A percentile compares a stretch with the other conserved stretches of the same genome.
Evolutionary conservation across 1,139 yeast genomes (phyloP).

Genomic region (Nakaseomyces kungkrabaensis): DNA sequence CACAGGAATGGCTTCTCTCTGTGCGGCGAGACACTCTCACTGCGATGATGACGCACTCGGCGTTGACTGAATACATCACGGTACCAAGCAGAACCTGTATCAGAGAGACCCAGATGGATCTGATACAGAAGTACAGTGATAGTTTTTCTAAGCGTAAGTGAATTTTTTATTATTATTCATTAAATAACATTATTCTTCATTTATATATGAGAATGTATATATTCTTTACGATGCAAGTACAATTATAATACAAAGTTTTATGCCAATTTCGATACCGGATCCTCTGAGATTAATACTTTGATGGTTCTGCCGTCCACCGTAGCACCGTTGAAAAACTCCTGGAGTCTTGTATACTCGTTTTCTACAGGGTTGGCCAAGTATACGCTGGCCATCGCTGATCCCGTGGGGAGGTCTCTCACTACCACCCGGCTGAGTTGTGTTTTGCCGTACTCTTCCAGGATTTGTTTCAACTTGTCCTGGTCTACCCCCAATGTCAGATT

Average conservation of each 20-base stretch:
- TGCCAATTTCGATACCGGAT: slow-evolving; percentile 7
- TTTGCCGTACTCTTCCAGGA: slow-evolving; percentile 12
- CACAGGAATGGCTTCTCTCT: slow-evolving; percentile 34
- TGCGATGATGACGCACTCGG: slow-evolving; percentile 60
- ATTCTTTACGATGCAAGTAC: no score
- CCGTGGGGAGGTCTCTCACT: slow-evolving; percentile 16
- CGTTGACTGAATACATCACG: slow-evolving; percentile 43
- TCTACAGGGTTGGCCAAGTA: slow-evolving; percentile 10
- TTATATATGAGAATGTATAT: no score
- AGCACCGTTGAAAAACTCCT: slow-evolving; percentile 15
- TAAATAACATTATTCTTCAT: neutral
- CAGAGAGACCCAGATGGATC: slow-evolving; percentile 2
- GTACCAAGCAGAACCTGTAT: neutral
- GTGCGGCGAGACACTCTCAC: slow-evolving; percentile 68
- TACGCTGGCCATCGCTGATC: slow-evolving; percentile 18
- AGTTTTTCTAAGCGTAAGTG: neutral
- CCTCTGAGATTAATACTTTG: slow-evolving; percentile 5
- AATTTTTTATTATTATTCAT: neutral
- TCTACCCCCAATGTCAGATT: slow-evolving; percentile 18
- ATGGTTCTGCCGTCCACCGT: slow-evolving; percentile 13
- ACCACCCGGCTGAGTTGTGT: slow-evolving; percentile 11
- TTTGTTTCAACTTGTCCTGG: slow-evolving; percentile 11
- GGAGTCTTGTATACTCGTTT: slow-evolving; percentile 10
- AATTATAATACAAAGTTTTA: slow-evolving; percentile 1
- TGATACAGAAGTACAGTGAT: neutral